phyloP scores from a whole-genome alignment of 495 filamentous ascomycete species.

The Annulohypoxylon nitens region DNA sequence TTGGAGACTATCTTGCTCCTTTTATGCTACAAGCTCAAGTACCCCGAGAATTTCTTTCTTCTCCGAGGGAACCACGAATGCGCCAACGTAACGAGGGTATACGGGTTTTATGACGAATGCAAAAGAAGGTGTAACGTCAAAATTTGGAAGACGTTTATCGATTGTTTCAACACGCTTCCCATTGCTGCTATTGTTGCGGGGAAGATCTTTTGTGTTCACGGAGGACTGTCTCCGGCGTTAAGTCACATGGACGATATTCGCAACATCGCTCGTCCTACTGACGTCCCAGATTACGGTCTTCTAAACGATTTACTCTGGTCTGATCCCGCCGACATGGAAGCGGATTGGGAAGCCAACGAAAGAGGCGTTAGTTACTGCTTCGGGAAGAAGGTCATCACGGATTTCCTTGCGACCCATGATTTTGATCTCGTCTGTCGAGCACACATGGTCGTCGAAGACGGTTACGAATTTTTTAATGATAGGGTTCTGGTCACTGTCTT shows the following conservation, averaged over 20 bases:
- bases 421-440: conserved; percentile 98
- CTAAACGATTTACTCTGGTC: conserved; percentile 98
- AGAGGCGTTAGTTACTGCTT: conserved; percentile 98
- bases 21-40: conserved; percentile 98
- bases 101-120: conserved; percentile 99
- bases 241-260: conserved; percentile 99
- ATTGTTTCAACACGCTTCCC: conserved; percentile 96
- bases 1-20: conserved; percentile 96
- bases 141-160: conserved; percentile 98
- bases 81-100: conserved; percentile 97
- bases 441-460: conserved; percentile 99
- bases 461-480: conserved; percentile 99
- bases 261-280: conserved; percentile 93
- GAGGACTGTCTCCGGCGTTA: conserved; percentile 91
- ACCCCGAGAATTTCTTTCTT: conserved; percentile 98
- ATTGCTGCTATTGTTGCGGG: conserved; percentile 96
- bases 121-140: conserved; percentile 98
- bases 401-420: conserved; percentile 93
- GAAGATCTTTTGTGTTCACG: conserved; percentile 99
- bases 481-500: conserved; percentile 97
- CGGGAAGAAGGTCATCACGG: conserved; percentile 97
- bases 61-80: conserved; percentile 98
- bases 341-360: conserved; percentile 98
- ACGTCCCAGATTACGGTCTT: conserved; percentile 97
- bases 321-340: conserved; percentile 97